Evolutionary conservation across 768 basidiomycete genomes (phyloP).

Genomic region (Kwoniella newhampshirensis): DNA sequence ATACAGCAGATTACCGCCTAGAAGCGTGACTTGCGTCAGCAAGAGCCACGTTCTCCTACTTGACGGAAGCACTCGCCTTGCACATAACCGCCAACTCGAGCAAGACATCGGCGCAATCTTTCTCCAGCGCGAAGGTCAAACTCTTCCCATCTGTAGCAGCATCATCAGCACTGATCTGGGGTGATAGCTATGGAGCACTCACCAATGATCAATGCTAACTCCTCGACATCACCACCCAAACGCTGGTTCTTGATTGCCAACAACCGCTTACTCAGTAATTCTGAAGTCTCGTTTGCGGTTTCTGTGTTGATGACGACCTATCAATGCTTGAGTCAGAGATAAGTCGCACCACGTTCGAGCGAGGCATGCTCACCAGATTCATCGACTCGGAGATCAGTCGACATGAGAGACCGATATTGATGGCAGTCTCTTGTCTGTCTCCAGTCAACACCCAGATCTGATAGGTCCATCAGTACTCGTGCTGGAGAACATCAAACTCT

Average conservation of each 20-base stretch:
- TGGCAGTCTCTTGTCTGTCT: slow-evolving; percentile 97
- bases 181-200: slow-evolving; percentile 27
- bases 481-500: not conserved
- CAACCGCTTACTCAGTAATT: slow-evolving; percentile 83
- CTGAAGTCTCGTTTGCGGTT: slow-evolving; percentile 72
- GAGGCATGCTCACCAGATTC: slow-evolving; percentile 70
- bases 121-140: slow-evolving; percentile 85
- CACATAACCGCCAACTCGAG: slow-evolving; percentile 95
- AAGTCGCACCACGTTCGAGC: not conserved
- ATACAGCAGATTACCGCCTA: slow-evolving; percentile 89
- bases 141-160: slow-evolving; percentile 83
- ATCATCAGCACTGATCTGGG: slow-evolving; percentile 13
- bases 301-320: slow-evolving; percentile 95
- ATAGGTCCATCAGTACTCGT: not conserved
- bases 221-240: slow-evolving; percentile 86
- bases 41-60: slow-evolving; percentile 5
- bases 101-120: slow-evolving; percentile 83
- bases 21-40: not conserved
- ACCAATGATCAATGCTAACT: slow-evolving; percentile 94
- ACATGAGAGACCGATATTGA: slow-evolving; percentile 98
- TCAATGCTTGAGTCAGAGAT: not conserved
- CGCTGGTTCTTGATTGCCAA: slow-evolving; percentile 91
- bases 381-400: slow-evolving; percentile 95
- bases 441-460: slow-evolving; percentile 97
- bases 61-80: slow-evolving; percentile 57